Conservation (phyloP, 495 filamentous ascomycete genomes). For the Entonaema liquescens region DNA sequence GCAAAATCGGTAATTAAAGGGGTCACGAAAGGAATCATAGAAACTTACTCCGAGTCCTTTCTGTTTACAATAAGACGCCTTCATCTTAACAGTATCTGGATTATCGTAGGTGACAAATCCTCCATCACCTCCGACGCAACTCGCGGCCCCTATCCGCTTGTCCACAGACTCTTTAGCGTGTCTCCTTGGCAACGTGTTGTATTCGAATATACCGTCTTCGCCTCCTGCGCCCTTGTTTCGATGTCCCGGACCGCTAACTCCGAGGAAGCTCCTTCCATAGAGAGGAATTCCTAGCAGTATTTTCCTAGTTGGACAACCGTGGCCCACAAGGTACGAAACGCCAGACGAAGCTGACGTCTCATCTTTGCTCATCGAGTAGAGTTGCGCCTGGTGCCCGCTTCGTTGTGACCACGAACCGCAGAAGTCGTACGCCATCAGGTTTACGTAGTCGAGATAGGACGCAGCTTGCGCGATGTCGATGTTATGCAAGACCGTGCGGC, state of each 20-base stretch:
- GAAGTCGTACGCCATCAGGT: constrained; percentile 90
- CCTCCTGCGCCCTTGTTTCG: constrained; percentile 70
- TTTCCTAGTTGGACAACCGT: constrained; percentile 75
- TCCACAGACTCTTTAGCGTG: constrained; percentile 76
- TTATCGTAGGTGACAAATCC: constrained; percentile 91
- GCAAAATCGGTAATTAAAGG: background rate
- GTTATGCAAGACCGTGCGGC: constrained; percentile 74
- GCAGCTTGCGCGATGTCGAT: constrained; percentile 75
- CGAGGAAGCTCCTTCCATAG: constrained; percentile 83
- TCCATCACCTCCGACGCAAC: constrained; percentile 80
- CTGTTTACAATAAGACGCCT: constrained; percentile 81
- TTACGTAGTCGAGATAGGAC: constrained; percentile 78
- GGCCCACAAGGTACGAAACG: constrained; percentile 69
- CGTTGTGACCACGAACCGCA: constrained; percentile 76
- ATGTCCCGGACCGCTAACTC: constrained; percentile 69
- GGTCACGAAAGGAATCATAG: background rate
- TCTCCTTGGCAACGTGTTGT: constrained; percentile 75
- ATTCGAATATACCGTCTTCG: constrained; percentile 85
- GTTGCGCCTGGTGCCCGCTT: constrained; percentile 81
- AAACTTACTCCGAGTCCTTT: constrained; percentile 70
- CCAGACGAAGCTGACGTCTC: constrained; percentile 71
- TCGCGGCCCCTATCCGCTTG: constrained; percentile 70
- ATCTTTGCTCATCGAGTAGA: constrained; percentile 68
- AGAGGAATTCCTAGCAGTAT: constrained; percentile 82
- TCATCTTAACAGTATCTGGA: constrained; percentile 81